Percentiles rank a stretch among this genome's conserved stretches.
Evolutionary conservation across 371 early-diverging fungal genomes (phyloP).

Genomic region (Blakeslea trispora): DNA sequence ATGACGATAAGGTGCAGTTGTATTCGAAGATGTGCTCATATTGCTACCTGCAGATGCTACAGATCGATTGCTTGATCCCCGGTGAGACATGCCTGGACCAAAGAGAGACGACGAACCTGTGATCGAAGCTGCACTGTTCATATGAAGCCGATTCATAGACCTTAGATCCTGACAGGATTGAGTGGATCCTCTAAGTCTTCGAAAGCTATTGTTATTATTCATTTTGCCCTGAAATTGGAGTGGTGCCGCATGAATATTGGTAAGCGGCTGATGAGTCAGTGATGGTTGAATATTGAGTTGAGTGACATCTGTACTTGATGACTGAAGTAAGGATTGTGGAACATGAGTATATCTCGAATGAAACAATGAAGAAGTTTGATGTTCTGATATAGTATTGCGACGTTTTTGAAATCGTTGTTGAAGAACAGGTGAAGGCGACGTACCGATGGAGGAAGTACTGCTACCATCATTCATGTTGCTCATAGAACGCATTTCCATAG

Average conservation of each 20-base stretch:
- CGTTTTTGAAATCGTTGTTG: conserved; percentile 4
- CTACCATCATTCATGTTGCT: neutral
- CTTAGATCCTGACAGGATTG: conserved; percentile 30
- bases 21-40: neutral
- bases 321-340: conserved; percentile 15
- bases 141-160: conserved; percentile 17
- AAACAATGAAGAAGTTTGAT: conserved; percentile 1
- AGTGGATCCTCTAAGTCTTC: conserved; percentile 16
- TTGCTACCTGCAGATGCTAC: neutral
- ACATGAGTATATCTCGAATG: neutral
- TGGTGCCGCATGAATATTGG: conserved; percentile 26
- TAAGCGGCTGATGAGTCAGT: conserved; percentile 17
- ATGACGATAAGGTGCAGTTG: conserved; percentile 15
- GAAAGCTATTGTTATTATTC: neutral
- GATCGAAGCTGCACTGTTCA: neutral
- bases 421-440: conserved; percentile 18
- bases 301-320: conserved; percentile 17
- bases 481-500: conserved; percentile 32
- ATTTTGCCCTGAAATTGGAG: conserved; percentile 9
- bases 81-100: neutral
- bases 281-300: conserved; percentile 3
- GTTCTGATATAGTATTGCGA: conserved; percentile 22
- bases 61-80: neutral
- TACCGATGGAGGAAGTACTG: conserved; percentile 3
- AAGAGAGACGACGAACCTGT: too few species aligned